These are phyloP conservation scores for Ramichloridium luteum DNA, from an alignment of 2,329 filamentous ascomycete species.

Conservation along the genomic window DNA sequence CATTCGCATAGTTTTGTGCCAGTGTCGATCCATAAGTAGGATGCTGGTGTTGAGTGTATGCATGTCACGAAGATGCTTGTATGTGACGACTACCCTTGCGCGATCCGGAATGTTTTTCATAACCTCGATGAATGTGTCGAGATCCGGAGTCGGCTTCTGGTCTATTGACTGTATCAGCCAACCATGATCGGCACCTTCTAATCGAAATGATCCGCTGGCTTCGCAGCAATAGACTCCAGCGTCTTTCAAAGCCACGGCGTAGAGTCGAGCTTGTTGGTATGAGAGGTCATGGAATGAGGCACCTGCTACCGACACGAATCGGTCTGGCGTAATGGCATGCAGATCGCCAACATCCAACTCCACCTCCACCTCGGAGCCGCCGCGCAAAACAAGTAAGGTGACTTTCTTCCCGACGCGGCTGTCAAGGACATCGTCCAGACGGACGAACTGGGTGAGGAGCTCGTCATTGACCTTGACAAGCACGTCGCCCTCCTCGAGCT, in stretches of 20 bases:
- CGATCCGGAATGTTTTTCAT: slow-evolving; percentile 74
- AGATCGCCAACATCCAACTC: slow-evolving; percentile 78
- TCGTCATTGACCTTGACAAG: slow-evolving; percentile 87
- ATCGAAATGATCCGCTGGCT: slow-evolving; percentile 84
- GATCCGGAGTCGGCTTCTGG: slow-evolving; percentile 77
- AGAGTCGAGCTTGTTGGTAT: slow-evolving; percentile 93
- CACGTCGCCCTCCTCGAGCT: slow-evolving; percentile 89
- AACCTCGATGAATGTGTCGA: slow-evolving; percentile 81
- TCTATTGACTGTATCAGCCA: slow-evolving; percentile 92
- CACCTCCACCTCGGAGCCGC: slow-evolving; percentile 75
- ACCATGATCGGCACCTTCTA: slow-evolving; percentile 80
- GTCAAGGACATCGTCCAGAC: slow-evolving; percentile 82
- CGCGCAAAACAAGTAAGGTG: slow-evolving; percentile 71
- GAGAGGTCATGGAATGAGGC: slow-evolving; percentile 93
- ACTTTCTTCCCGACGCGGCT: slow-evolving; percentile 71
- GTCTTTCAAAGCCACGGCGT: slow-evolving; percentile 71
- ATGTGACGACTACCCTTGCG: slow-evolving; percentile 80
- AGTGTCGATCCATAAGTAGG: slow-evolving; percentile 85
- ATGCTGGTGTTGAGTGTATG: slow-evolving; percentile 91
- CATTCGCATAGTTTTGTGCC: slow-evolving; percentile 88
- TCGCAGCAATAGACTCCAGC: slow-evolving; percentile 86
- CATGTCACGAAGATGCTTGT: slow-evolving; percentile 87
- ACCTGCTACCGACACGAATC: slow-evolving; percentile 87
- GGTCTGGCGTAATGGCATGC: slow-evolving; percentile 87
- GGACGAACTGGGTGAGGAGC: slow-evolving; percentile 83